Evolutionary conservation across 345 rosid genomes (phyloP).

Genomic region (Eucalyptus polybractea): DNA sequence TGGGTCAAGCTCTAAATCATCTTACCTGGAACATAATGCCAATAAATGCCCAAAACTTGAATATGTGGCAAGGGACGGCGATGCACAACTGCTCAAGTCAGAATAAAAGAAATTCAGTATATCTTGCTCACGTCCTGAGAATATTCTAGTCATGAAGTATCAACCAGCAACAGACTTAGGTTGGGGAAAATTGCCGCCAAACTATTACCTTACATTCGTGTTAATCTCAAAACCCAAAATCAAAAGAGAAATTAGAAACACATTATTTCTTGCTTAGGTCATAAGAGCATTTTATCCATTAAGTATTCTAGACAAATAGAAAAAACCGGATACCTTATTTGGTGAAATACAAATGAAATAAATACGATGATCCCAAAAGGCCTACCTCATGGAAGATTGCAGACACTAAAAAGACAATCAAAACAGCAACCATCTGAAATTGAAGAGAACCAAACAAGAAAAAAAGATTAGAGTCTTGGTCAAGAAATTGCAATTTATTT

Average conservation of each 20-base stretch:
- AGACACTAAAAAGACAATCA: slow-evolving; percentile 74
- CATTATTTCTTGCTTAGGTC: not conserved
- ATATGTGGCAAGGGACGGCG: slow-evolving; percentile 93
- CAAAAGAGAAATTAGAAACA: not conserved
- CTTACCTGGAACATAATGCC: slow-evolving; percentile 97
- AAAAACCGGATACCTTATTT: not conserved
- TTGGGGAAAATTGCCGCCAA: not conserved
- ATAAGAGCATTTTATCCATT: not conserved
- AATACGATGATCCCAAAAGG: not conserved
- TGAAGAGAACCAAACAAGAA: not conserved
- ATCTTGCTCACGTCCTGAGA: not conserved
- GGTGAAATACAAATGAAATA: not conserved
- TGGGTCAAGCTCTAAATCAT: not conserved
- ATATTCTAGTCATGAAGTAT: not conserved
- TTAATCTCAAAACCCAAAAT: not conserved
- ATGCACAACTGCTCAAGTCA: slow-evolving; percentile 56
- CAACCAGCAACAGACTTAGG: not conserved
- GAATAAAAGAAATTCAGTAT: not conserved
- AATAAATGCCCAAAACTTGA: slow-evolving; percentile 87
- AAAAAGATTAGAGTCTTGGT: not conserved
- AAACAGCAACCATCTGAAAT: slow-evolving; percentile 54
- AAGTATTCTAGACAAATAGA: not conserved
- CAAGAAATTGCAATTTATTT: not conserved
- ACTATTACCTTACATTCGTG: not conserved
- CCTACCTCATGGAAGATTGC: slow-evolving; percentile 95